These are phyloP conservation scores for Solanum medicagineum DNA, from an alignment of 257 asterid genomes.

Conservation along the genomic window DNA sequence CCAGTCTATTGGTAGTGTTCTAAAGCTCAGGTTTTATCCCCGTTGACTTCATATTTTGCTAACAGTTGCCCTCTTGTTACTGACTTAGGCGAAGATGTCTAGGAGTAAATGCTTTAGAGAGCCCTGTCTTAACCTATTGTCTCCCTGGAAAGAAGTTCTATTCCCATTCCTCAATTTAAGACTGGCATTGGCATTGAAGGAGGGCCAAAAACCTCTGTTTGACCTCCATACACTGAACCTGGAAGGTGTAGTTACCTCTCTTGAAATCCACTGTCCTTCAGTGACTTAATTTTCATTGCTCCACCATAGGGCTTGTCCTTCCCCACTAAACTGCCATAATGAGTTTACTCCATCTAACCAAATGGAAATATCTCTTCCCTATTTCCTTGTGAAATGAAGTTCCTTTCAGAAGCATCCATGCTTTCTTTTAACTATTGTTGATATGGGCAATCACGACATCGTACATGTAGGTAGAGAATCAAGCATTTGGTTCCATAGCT, in stretches of 20 bases:
- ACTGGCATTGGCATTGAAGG: background rate
- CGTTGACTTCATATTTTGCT: background rate
- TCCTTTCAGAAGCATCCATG: background rate
- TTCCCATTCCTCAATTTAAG: background rate
- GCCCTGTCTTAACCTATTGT: background rate
- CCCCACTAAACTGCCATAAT: background rate
- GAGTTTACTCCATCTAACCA: background rate
- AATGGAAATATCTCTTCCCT: background rate
- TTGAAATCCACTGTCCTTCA: background rate
- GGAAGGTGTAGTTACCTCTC: background rate
- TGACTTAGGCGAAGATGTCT: background rate
- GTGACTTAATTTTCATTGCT: background rate
- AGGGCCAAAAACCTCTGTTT: background rate
- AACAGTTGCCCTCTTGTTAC: background rate
- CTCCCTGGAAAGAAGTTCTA: background rate
- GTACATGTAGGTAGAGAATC: background rate
- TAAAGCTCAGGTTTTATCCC: background rate
- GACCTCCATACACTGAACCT: background rate
- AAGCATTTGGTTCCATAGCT: background rate
- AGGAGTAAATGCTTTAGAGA: background rate
- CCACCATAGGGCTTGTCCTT: background rate
- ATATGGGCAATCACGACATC: background rate
- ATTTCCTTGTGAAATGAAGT: background rate
- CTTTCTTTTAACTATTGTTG: background rate
- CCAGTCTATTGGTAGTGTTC: background rate